A percentile compares a stretch with the other conserved stretches of the same genome.
Conservation (phyloP, 371 early-diverging fungal species). For the Mortierella sp. region DNA sequence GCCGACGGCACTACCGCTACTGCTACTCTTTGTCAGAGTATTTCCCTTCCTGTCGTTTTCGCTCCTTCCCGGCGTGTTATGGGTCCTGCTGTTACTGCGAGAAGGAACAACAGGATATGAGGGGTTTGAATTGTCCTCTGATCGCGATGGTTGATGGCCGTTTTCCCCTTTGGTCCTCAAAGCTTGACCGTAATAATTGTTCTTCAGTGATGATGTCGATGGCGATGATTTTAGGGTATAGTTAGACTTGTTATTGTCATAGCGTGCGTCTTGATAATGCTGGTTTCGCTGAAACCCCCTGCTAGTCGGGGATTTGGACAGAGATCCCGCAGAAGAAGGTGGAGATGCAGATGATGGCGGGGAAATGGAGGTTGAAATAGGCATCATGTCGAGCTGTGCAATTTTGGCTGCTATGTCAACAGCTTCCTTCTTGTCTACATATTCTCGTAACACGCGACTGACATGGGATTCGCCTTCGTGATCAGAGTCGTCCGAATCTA, state of each 20-base stretch:
- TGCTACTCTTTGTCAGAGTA: neutral
- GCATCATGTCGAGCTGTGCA: constrained; percentile 29
- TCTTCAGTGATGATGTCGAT: constrained; percentile 5
- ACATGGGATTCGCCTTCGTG: constrained; percentile 68
- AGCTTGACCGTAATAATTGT: constrained; percentile 21
- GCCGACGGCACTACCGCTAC: neutral
- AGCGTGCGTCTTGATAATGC: constrained; percentile 9
- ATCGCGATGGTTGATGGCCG: constrained; percentile 15
- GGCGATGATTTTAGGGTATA: constrained; percentile 1
- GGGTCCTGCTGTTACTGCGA: neutral
- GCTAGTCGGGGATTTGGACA: constrained; percentile 7
- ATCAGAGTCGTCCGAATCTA: constrained; percentile 71
- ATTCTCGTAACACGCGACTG: constrained; percentile 62
- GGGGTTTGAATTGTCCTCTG: constrained; percentile 6
- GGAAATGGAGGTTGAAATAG: neutral
- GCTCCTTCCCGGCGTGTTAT: neutral
- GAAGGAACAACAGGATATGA: neutral
- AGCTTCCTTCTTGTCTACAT: constrained; percentile 59
- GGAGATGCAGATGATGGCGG: too few relatives aligned
- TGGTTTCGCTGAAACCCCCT: neutral
- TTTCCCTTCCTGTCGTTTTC: neutral
- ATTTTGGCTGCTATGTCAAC: constrained; percentile 23
- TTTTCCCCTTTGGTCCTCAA: constrained; percentile 13
- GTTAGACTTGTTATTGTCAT: neutral
- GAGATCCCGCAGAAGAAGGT: neutral